These are phyloP conservation scores for Aureobasidium subglaciale DNA, from an alignment of 2,329 filamentous ascomycete species.

Conservation along the genomic window DNA sequence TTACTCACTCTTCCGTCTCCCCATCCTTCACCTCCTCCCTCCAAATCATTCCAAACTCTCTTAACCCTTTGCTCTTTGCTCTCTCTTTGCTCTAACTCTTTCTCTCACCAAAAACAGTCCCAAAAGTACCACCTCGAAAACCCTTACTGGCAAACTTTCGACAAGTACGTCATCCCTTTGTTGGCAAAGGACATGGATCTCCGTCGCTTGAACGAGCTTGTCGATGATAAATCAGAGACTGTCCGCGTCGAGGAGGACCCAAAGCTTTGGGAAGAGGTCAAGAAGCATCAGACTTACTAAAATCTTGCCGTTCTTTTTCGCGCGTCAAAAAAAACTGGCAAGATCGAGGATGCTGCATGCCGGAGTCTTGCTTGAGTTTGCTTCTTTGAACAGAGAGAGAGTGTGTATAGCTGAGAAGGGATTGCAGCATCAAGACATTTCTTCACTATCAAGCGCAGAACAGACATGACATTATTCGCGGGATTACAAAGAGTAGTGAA, in stretches of 20 bases:
- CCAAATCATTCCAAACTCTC: conserved; percentile 19
- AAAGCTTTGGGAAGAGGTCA: conserved; percentile 28
- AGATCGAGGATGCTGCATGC: too few species aligned
- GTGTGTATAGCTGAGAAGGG: too few species aligned
- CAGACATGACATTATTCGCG: too few species aligned
- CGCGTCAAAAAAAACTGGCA: too few species aligned
- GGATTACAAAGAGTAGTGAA: too few species aligned
- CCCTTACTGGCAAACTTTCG: conserved; percentile 70
- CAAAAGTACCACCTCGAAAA: conserved; percentile 47
- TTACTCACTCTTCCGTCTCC: too few species aligned
- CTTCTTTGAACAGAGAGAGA: too few species aligned
- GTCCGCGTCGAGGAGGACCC: conserved; percentile 29
- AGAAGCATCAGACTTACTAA: conserved; percentile 28
- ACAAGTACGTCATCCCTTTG: conserved; percentile 64
- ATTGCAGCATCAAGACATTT: too few species aligned
- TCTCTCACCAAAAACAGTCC: conserved; percentile 24
- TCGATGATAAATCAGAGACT: conserved; percentile 43
- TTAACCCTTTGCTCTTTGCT: background rate
- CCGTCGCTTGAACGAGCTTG: conserved; percentile 57
- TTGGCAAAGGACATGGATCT: conserved; percentile 64
- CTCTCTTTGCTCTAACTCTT: background rate
- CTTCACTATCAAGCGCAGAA: too few species aligned
- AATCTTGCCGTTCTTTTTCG: too few species aligned
- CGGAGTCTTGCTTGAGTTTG: too few species aligned
- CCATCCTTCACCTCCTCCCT: background rate